Conservation (phyloP, 495 filamentous ascomycete species). For the Bacidia gigantensis region DNA sequence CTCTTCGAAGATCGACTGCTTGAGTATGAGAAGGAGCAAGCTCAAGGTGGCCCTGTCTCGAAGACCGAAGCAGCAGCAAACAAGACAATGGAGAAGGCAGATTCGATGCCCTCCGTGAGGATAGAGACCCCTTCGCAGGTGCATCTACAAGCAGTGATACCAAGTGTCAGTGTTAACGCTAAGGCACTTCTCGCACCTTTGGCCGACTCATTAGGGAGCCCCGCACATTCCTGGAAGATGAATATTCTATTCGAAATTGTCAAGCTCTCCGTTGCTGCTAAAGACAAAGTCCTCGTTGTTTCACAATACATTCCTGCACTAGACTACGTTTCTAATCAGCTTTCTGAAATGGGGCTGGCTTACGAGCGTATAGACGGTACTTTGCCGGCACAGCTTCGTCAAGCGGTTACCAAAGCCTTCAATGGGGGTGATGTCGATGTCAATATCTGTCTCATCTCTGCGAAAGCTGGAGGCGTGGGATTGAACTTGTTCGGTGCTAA, state of each 20-base stretch:
- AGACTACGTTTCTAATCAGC: slow-evolving; percentile 46
- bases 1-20: not conserved
- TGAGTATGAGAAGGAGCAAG: not conserved
- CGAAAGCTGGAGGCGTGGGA: slow-evolving; percentile 64
- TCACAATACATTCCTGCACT: slow-evolving; percentile 59
- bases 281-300: slow-evolving; percentile 67
- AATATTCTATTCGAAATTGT: slow-evolving; percentile 53
- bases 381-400: slow-evolving; percentile 39
- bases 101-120: not conserved
- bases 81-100: too few species aligned
- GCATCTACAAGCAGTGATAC: not conserved
- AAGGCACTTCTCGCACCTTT: not conserved
- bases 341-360: slow-evolving; percentile 28
- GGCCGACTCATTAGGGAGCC: not conserved
- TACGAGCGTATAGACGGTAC: slow-evolving; percentile 53
- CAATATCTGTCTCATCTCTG: slow-evolving; percentile 69
- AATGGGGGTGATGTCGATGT: slow-evolving; percentile 29
- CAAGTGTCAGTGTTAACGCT: not conserved
- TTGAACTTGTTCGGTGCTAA: slow-evolving; percentile 79
- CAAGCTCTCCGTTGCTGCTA: slow-evolving; percentile 37
- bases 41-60: not conserved
- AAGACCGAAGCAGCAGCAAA: not conserved
- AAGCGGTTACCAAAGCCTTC: slow-evolving; percentile 50
- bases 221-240: slow-evolving; percentile 32
- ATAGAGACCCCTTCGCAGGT: too few species aligned